Percentiles rank a stretch among this genome's conserved stretches.
phyloP scores from a whole-genome alignment of 352 stramenopile species.

The Vaucheria bursata region DNA sequence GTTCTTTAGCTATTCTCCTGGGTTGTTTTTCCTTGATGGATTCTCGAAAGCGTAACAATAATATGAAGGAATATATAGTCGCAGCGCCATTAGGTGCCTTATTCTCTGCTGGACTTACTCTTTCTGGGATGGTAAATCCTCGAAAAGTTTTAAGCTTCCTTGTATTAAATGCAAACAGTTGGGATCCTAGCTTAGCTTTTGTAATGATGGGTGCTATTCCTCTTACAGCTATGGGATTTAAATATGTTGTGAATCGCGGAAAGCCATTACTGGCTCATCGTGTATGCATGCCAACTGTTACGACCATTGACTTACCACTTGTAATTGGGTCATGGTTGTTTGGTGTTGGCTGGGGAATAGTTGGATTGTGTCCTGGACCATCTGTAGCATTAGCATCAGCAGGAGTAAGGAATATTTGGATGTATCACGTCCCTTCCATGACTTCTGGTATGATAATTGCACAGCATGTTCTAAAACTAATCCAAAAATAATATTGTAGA shows the following conservation, averaged over 20 bases:
- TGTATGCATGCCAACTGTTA: not conserved
- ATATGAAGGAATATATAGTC: not conserved
- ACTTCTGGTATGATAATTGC: not conserved
- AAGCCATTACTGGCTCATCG: not conserved
- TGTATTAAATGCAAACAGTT: conserved; percentile 8
- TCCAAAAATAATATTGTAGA: no score
- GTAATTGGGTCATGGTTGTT: conserved; percentile 35
- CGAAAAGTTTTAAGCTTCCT: conserved; percentile 35
- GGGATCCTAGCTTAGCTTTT: not conserved
- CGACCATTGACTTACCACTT: conserved; percentile 20
- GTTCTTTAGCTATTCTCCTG: not conserved
- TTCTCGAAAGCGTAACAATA: not conserved
- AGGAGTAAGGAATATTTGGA: no score
- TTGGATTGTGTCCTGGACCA: conserved; percentile 49
- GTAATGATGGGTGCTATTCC: not conserved
- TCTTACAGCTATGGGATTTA: not conserved
- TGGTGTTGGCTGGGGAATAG: conserved; percentile 46
- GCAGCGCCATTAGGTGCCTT: not conserved
- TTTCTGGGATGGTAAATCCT: conserved; percentile 26
- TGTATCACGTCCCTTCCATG: not conserved
- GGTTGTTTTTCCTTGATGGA: not conserved
- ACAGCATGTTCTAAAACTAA: not conserved
- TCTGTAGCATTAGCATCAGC: conserved; percentile 11
- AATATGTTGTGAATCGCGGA: not conserved
- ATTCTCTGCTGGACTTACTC: conserved; percentile 16